These are phyloP conservation scores for Colletotrichum magnum DNA, from an alignment of 2,329 filamentous ascomycete species.

Conservation along the genomic window DNA sequence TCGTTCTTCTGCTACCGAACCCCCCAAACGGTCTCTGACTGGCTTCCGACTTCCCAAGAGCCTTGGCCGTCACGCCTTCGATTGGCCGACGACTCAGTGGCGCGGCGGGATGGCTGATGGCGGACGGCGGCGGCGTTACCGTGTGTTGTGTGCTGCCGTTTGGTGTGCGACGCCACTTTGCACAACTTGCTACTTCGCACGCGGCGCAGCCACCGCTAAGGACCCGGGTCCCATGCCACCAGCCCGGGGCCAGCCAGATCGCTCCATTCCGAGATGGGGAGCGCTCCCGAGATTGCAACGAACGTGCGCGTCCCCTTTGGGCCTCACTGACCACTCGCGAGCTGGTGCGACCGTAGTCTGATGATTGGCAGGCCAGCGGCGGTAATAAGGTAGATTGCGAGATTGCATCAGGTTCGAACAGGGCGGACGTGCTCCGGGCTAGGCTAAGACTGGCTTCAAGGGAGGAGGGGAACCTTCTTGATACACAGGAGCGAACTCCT, in stretches of 20 bases:
- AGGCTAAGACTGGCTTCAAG: constrained; percentile 10
- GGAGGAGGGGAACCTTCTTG: neutral
- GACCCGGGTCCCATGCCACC: neutral
- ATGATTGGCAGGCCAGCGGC: constrained; percentile 11
- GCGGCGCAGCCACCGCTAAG: neutral
- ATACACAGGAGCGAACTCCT: neutral
- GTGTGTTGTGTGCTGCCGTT: neutral
- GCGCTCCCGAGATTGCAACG: constrained; percentile 28
- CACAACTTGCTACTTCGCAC: neutral
- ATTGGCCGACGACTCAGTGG: neutral
- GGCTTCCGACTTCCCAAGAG: constrained; percentile 20
- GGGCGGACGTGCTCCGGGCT: neutral
- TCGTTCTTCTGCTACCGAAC: constrained; percentile 1
- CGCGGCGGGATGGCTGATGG: neutral
- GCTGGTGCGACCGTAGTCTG: constrained; percentile 20
- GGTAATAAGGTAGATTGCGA: neutral
- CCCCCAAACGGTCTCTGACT: constrained; percentile 24
- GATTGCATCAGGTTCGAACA: neutral
- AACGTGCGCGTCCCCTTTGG: constrained; percentile 31
- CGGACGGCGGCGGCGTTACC: neutral
- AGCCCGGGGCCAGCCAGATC: constrained; percentile 12
- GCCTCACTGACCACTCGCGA: neutral
- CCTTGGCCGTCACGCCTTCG: constrained; percentile 18
- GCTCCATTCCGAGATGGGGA: constrained; percentile 38
- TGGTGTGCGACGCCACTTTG: neutral